Conservation (phyloP, 1,284 basidiomycete genomes). For the Ceratobasidium papillatum region DNA sequence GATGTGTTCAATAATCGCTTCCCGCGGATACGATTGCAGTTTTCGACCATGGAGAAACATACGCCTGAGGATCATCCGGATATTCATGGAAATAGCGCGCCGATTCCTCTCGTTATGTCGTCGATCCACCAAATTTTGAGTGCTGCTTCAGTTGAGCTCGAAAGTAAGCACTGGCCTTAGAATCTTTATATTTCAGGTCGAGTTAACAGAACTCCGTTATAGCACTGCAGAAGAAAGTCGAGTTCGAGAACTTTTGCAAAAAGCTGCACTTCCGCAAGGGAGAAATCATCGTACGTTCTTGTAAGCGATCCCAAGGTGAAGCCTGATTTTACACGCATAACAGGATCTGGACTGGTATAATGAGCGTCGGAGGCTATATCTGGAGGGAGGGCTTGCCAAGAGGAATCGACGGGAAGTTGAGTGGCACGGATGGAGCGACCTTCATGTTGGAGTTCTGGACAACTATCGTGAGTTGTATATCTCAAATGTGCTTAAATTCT, state of each 20-base stretch:
- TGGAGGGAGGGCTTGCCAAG: constrained; percentile 67
- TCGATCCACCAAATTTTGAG: constrained; percentile 45
- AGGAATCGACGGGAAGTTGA: constrained; percentile 59
- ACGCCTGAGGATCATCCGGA: constrained; percentile 74
- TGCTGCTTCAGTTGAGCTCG: constrained; percentile 23
- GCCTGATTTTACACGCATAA: background rate
- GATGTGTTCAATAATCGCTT: constrained; percentile 84
- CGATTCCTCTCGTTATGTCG: constrained; percentile 21
- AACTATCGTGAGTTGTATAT: constrained; percentile 68
- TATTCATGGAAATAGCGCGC: constrained; percentile 63
- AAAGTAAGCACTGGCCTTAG: constrained; percentile 6
- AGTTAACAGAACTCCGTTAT: background rate
- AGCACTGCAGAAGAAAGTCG: constrained; percentile 65
- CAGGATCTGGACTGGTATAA: constrained; percentile 83
- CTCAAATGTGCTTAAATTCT: background rate
- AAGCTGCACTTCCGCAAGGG: constrained; percentile 75
- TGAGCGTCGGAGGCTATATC: constrained; percentile 73
- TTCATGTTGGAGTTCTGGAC: constrained; percentile 69
- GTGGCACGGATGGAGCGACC: constrained; percentile 73
- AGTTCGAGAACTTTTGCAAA: constrained; percentile 80
- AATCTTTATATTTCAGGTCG: background rate
- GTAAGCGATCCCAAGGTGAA: background rate
- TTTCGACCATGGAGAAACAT: constrained; percentile 73
- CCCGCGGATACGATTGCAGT: constrained; percentile 73
- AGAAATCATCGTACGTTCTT: constrained; percentile 74